These are phyloP conservation scores for Capsella bursapastoris DNA, from an alignment of 345 rosid genomes.

Conservation along the genomic window DNA sequence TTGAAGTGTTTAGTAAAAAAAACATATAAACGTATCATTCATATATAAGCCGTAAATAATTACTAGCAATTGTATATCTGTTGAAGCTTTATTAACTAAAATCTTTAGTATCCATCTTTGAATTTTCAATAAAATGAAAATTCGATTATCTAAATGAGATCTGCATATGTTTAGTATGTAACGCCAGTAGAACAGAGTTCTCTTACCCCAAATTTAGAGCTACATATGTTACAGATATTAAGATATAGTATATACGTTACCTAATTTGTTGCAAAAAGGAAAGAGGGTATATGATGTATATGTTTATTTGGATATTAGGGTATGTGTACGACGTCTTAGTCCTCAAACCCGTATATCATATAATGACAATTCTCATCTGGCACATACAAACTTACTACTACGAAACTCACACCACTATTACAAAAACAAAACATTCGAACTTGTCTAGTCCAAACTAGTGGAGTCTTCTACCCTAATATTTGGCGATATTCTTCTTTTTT, in stretches of 20 bases:
- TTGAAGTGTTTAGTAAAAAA: not conserved
- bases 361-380: not conserved
- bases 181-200: not conserved
- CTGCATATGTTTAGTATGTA: slow-evolving; percentile 1
- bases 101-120: not conserved
- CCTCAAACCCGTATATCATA: not conserved
- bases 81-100: not conserved
- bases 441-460: not conserved
- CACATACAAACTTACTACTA: slow-evolving; percentile 17
- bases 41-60: not conserved
- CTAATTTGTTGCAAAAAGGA: not conserved
- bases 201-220: not conserved
- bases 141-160: not conserved
- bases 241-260: not conserved
- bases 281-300: not conserved
- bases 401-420: slow-evolving; percentile 21
- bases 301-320: not conserved
- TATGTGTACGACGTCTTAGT: slow-evolving; percentile 4
- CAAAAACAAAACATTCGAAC: slow-evolving; percentile 33
- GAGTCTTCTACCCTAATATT: not conserved
- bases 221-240: not conserved
- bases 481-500: not conserved
- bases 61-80: not conserved
- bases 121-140: not conserved
- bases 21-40: not conserved